Evolutionary conservation across 768 basidiomycete genomes (phyloP), one percentile per base, ranked within the genome.

Genomic region (Trametes cubensis): DNA sequence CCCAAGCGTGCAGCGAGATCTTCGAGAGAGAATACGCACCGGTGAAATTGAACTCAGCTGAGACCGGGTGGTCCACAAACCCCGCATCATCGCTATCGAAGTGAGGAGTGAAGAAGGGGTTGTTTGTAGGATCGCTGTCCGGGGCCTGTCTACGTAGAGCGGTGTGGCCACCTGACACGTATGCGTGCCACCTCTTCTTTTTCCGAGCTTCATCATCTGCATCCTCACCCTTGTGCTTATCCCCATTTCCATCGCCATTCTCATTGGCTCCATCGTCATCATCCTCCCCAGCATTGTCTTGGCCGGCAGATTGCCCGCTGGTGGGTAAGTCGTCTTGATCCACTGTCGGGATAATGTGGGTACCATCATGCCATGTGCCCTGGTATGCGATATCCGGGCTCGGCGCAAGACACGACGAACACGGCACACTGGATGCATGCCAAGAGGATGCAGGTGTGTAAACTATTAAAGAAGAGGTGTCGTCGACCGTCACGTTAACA

Each of bases 11-110:
- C 23, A 34, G 34, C 34, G 50, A 25, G 58, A 64, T 51, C 15
- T 20, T 14, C 61, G 49, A 52, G 38, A 20, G 38, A 15, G 34
- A 30, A 42, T 49, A 71, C 70, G 51, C 42, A 71, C 70, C 70
- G 39, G 69, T 72, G 59, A 73, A 72, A 62, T 68, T 73, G 63
- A 72, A 62, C 34, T 68, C 52, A 4, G 67, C 71, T 3, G 54
- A 63, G 21, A 72, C 71, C 15, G 61, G 56, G 34, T 41, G 39
- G 58, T 70, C 71, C 42, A 65, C 62, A 49, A 69, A 69, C 21
- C 65, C 68, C 4, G 63, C 48, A 49, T 70, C 69, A 58, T 70
- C 71, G 38, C 58, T 61, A 47, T 72, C 69, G 53, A 64, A 45
- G 30, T 63, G 58, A n/a, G 66, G 56, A 6, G 60, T 69, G 54